Conservation (phyloP, 2,329 filamentous ascomycete genomes). For the Stylonectria norvegica region DNA sequence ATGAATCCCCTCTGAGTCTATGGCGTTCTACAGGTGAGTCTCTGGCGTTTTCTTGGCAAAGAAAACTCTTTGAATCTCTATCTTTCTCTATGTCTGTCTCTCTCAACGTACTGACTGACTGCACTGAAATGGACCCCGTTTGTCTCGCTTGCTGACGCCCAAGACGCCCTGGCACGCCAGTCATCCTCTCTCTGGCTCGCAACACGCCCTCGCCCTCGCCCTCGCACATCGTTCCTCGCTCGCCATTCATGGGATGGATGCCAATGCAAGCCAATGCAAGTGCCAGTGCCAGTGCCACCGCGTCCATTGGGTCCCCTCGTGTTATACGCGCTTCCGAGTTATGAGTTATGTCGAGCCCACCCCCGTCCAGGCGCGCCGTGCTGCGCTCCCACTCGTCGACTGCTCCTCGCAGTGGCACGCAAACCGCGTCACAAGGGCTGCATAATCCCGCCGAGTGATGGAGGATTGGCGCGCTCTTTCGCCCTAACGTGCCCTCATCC, state of each 20-base stretch:
- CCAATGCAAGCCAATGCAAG: too few species aligned
- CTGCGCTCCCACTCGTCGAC: slow-evolving; percentile 22
- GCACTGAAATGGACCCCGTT: too few species aligned
- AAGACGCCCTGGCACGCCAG: too few species aligned
- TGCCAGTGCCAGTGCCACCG: slow-evolving; percentile 22
- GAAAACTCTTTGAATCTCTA: too few species aligned
- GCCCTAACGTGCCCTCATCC: not conserved
- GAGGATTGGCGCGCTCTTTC: slow-evolving; percentile 15
- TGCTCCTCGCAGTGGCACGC: slow-evolving; percentile 29
- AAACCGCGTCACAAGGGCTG: slow-evolving; percentile 35
- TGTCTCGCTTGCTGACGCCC: too few species aligned
- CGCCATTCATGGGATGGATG: not conserved
- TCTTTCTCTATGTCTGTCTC: too few species aligned
- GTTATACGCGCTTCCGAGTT: slow-evolving; percentile 25
- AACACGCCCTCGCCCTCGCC: not conserved
- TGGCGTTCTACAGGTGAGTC: too few species aligned
- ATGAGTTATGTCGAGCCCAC: slow-evolving; percentile 26
- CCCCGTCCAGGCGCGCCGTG: slow-evolving; percentile 19
- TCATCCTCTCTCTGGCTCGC: too few species aligned
- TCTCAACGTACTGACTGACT: too few species aligned
- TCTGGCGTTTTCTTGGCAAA: too few species aligned
- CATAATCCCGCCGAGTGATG: slow-evolving; percentile 31
- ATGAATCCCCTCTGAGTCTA: too few species aligned
- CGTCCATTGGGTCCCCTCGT: slow-evolving; percentile 15
- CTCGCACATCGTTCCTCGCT: too few species aligned